These are phyloP conservation scores for Leptoxyphium fumago DNA, from an alignment of 2,329 filamentous ascomycete genomes.

Conservation along the genomic window DNA sequence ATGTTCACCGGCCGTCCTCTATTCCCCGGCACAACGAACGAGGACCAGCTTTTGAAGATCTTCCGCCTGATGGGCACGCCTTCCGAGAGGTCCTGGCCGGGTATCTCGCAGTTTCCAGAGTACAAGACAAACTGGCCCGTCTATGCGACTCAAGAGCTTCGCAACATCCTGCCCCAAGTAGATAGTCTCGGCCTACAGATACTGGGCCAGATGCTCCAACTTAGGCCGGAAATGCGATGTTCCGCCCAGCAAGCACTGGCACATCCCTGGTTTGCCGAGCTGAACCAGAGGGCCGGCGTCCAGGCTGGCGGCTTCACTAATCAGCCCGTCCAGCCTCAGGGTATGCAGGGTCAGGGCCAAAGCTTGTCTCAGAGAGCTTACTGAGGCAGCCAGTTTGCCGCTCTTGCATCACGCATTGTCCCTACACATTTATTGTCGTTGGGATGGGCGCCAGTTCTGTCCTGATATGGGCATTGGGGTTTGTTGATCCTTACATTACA, in stretches of 20 bases:
- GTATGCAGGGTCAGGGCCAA: neutral
- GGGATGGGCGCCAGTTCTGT: too few species aligned
- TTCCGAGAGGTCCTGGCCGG: conserved; percentile 87
- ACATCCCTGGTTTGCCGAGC: conserved; percentile 83
- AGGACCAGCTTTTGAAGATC: conserved; percentile 92
- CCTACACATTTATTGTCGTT: too few species aligned
- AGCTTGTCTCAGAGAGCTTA: neutral
- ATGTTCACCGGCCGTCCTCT: conserved; percentile 95
- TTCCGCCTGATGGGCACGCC: conserved; percentile 98
- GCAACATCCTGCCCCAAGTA: conserved; percentile 76
- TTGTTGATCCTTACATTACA: too few species aligned
- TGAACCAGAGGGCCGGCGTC: conserved; percentile 35
- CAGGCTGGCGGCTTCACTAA: neutral
- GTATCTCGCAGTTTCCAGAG: conserved; percentile 89
- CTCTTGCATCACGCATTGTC: too few species aligned
- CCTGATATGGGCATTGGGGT: too few species aligned
- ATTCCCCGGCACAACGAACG: conserved; percentile 95
- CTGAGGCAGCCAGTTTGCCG: neutral
- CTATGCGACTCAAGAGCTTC: conserved; percentile 81
- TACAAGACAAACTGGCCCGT: conserved; percentile 94
- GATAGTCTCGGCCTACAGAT: conserved; percentile 78
- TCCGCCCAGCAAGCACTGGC: conserved; percentile 73
- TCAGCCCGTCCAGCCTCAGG: neutral
- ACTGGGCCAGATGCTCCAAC: conserved; percentile 77
- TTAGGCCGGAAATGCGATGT: conserved; percentile 81